These are phyloP conservation scores for Yarrowia sp. DNA, from an alignment of 805 yeast species.

Conservation along the genomic window DNA sequence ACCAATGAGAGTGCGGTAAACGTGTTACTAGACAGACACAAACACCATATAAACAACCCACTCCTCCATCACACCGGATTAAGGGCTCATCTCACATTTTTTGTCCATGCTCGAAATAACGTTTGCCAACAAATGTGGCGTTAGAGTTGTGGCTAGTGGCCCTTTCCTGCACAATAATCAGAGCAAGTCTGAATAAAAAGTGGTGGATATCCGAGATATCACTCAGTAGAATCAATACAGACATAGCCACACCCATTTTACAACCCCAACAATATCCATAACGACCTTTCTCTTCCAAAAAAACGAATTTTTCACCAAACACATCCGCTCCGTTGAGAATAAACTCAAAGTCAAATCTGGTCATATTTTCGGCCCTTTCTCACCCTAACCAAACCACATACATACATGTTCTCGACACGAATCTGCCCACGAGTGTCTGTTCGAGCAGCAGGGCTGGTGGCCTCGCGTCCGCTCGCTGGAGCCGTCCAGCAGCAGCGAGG, in stretches of 20 bases:
- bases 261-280: background rate
- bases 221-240: too few species aligned
- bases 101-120: too few species aligned
- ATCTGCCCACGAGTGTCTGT: slow-evolving; percentile 25
- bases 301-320: background rate
- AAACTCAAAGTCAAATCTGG: slow-evolving; percentile 26
- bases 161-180: background rate
- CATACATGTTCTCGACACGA: slow-evolving; percentile 26
- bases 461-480: slow-evolving; percentile 7
- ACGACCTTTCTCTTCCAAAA: background rate
- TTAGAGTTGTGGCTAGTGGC: slow-evolving; percentile 20
- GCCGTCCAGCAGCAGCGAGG: slow-evolving; percentile 26
- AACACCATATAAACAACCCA: too few species aligned
- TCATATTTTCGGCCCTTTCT: slow-evolving; percentile 11
- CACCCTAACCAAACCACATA: slow-evolving; percentile 4
- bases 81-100: too few species aligned
- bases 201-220: too few species aligned
- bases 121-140: background rate
- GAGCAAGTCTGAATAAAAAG: background rate
- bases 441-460: slow-evolving; percentile 20
- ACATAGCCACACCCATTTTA: too few species aligned
- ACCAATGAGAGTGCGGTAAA: too few species aligned
- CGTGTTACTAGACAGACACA: too few species aligned
- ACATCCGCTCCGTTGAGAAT: background rate
- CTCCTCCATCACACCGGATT: too few species aligned